Evolutionary conservation across 805 yeast genomes (phyloP).

Genomic region (Ogataea siamensis): DNA sequence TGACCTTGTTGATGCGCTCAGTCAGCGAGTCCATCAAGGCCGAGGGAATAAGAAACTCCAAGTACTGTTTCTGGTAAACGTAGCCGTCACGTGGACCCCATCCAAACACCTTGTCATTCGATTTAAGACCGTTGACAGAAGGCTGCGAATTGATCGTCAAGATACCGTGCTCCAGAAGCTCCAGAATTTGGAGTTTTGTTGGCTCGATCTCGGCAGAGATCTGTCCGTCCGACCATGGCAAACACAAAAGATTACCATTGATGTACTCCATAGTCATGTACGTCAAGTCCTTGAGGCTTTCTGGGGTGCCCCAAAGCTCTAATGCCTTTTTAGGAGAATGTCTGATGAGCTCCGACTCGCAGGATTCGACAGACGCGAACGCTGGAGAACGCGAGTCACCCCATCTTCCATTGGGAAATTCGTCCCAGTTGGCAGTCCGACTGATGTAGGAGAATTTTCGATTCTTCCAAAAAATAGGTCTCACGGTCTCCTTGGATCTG

Average conservation of each 20-base stretch:
- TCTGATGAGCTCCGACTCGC: conserved; percentile 75
- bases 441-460: conserved; percentile 86
- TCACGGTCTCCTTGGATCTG: conserved; percentile 74
- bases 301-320: conserved; percentile 88
- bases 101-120: conserved; percentile 71
- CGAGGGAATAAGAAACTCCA: conserved; percentile 79
- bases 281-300: conserved; percentile 54
- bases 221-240: conserved; percentile 97
- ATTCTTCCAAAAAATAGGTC: conserved; percentile 96
- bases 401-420: conserved; percentile 98
- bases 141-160: conserved; percentile 93
- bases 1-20: conserved; percentile 44
- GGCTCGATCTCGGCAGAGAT: conserved; percentile 70
- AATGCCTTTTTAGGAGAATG: conserved; percentile 78
- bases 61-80: conserved; percentile 91
- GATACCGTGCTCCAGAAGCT: conserved; percentile 65
- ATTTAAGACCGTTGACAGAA: conserved; percentile 74
- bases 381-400: conserved; percentile 98
- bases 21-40: conserved; percentile 38
- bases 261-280: conserved; percentile 66
- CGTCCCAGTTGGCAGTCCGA: conserved; percentile 94
- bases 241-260: conserved; percentile 63
- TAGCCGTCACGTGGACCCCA: conserved; percentile 96
- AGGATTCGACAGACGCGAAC: conserved; percentile 83
- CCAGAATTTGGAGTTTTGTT: conserved; percentile 56